Conservation (phyloP, 164 flowering plant genomes). For the Protea cynaroides region DNA sequence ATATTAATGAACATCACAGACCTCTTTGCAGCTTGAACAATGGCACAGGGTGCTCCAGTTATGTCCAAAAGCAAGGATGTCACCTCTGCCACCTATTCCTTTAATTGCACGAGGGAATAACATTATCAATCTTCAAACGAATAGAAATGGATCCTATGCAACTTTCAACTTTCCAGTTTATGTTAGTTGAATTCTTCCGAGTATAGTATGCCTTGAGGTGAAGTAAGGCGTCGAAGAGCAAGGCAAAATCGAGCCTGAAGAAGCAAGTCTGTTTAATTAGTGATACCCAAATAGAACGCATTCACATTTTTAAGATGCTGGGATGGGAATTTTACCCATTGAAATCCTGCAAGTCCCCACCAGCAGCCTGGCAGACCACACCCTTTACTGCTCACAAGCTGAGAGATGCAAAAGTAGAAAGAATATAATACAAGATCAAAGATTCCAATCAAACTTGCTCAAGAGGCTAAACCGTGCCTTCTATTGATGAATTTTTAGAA, state of each 20-base stretch:
- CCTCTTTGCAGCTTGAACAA: too few relatives aligned
- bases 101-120: too few relatives aligned
- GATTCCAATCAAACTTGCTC: neutral
- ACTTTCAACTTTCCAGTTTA: conserved; percentile 33
- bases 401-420: conserved; percentile 5
- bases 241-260: conserved; percentile 53
- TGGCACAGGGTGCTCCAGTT: too few relatives aligned
- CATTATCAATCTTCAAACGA: too few relatives aligned
- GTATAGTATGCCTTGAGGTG: conserved; percentile 46
- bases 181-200: conserved; percentile 26
- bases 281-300: neutral
- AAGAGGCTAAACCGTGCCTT: too few relatives aligned
- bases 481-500: too few relatives aligned
- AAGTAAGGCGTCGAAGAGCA: conserved; percentile 50
- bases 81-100: too few relatives aligned
- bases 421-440: neutral
- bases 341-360: conserved; percentile 47
- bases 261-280: neutral
- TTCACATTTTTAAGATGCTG: neutral
- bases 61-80: too few relatives aligned
- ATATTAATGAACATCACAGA: too few relatives aligned
- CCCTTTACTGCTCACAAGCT: conserved; percentile 36
- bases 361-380: conserved; percentile 40
- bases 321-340: conserved; percentile 35
- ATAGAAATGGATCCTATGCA: conserved; percentile 18